Base-by-base conservation (phyloP, 345 rosid species). In the Garcia nutans region DNA sequence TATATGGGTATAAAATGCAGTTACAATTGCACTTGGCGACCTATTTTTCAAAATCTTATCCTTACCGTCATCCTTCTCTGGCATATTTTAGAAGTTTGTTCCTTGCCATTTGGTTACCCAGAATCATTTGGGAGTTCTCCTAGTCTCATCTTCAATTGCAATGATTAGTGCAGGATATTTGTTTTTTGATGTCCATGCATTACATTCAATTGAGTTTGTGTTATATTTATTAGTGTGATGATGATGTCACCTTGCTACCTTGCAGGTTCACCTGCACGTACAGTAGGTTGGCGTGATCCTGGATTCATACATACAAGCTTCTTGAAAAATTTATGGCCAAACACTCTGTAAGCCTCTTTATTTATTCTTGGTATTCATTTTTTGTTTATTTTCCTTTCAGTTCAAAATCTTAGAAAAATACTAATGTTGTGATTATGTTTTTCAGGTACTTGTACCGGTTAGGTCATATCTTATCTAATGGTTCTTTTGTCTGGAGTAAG, bases 281-380 rank as follows among this genome's bases (percentile, higher is more conserved):
- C 88, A 1, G 91, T 92, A 75, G 97, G 97, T 19, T 92, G 97
- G 97, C 92, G 95, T 66, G 95, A 92, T 81, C 95, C 93, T 10
- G 97, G 95, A 72, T 92, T 87, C 84, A 86, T 89, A 58, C 95
- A 92, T 80, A 89, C 95, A 17, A 64, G 92, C 86, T 90, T 88
- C 83, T 64, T 92, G 85, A 89, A 90, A 81, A 77, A 89, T 64
- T 85, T 92, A 59, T 92, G 97, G 97, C 97, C 97, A 8, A 92
- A 92, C 74, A 76, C 79, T 28, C 54, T 74, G 94, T 90, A 86
- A 45, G 80, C 60, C 71, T 72, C 82, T 64, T 7, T 52, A 17
- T 2, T 54, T 20, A 10, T 54, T 69, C 73, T 17, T 50, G 12
- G 31, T 68, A 68, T 16, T 28, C 31, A 28, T 28, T 28, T 28